These are phyloP conservation scores for Apophysomyces trapeziformis DNA, from an alignment of 371 early-diverging fungal genomes.

Conservation along the genomic window DNA sequence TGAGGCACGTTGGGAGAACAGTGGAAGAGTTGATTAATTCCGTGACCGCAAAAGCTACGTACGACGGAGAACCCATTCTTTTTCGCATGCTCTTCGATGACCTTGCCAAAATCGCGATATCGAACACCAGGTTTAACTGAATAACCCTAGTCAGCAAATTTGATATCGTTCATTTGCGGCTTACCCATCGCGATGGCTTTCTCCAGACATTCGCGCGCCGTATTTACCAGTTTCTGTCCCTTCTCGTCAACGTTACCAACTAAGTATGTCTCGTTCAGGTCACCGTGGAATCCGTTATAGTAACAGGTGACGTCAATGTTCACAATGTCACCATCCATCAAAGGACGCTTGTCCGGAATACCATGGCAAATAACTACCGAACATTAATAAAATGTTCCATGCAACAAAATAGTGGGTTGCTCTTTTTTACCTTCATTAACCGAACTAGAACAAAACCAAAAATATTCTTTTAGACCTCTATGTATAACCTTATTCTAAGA, in stretches of 20 bases:
- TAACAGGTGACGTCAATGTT: conserved; percentile 91
- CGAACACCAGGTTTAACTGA: conserved; percentile 87
- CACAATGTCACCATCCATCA: conserved; percentile 92
- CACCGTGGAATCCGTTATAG: conserved; percentile 91
- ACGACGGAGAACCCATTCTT: conserved; percentile 92
- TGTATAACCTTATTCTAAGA: conserved; percentile 46
- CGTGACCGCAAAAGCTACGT: conserved; percentile 93
- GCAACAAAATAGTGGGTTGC: background rate
- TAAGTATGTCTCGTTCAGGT: conserved; percentile 87
- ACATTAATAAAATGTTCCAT: background rate
- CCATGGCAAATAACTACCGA: conserved; percentile 81
- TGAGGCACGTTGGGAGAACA: conserved; percentile 94
- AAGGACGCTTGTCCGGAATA: conserved; percentile 86
- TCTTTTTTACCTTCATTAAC: conserved; percentile 57
- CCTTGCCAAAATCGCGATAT: conserved; percentile 93
- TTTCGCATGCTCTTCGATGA: conserved; percentile 88
- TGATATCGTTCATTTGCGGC: conserved; percentile 1
- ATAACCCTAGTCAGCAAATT: background rate
- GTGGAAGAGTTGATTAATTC: conserved; percentile 90
- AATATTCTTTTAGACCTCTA: conserved; percentile 31
- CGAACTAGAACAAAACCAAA: conserved; percentile 34
- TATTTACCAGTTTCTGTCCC: conserved; percentile 77
- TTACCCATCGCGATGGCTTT: conserved; percentile 87
- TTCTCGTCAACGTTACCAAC: conserved; percentile 87
- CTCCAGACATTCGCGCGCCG: conserved; percentile 81